phyloP scores from a whole-genome alignment of 768 basidiomycete species.

The Macrolepiota dolichaula region DNA sequence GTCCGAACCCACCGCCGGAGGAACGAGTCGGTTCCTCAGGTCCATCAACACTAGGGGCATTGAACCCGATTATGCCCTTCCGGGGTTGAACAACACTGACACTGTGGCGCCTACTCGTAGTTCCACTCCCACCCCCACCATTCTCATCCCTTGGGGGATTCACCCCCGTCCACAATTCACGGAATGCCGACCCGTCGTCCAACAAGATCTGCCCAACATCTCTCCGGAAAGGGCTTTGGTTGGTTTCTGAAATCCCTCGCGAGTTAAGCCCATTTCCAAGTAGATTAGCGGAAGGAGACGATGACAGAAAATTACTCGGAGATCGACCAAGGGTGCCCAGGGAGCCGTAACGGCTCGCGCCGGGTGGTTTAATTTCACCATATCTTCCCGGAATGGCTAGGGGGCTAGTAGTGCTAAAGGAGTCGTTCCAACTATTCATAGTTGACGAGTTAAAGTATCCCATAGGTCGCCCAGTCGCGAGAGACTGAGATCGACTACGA shows the following conservation, averaged over 20 bases:
- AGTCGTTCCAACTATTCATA: conserved; percentile 61
- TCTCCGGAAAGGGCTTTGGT: conserved; percentile 83
- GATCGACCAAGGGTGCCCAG: conserved; percentile 56
- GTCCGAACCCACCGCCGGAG: conserved; percentile 31
- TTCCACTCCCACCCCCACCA: conserved; percentile 66
- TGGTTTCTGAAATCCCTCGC: conserved; percentile 43
- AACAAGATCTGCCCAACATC: conserved; percentile 77
- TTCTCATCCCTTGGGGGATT: conserved; percentile 61
- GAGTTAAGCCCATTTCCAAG: conserved; percentile 39
- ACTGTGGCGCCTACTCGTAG: conserved; percentile 79
- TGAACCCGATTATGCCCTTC: conserved; percentile 66
- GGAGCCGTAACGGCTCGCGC: conserved; percentile 59
- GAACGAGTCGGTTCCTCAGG: conserved; percentile 31
- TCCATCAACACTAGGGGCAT: conserved; percentile 46
- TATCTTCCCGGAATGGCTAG: conserved; percentile 52
- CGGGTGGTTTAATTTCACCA: conserved; percentile 62
- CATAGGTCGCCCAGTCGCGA: conserved; percentile 59
- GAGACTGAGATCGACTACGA: conserved; percentile 74
- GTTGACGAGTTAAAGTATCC: conserved; percentile 38
- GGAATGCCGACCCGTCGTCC: conserved; percentile 69
- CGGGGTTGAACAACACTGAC: conserved; percentile 81
- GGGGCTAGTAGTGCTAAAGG: conserved; percentile 33
- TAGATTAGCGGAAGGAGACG: conserved; percentile 44
- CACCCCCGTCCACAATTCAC: conserved; percentile 76
- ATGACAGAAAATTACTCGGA: conserved; percentile 46